Evolutionary conservation across 1,139 yeast species (phyloP).

Genomic region (Debaryomyces psychrophilus): DNA sequence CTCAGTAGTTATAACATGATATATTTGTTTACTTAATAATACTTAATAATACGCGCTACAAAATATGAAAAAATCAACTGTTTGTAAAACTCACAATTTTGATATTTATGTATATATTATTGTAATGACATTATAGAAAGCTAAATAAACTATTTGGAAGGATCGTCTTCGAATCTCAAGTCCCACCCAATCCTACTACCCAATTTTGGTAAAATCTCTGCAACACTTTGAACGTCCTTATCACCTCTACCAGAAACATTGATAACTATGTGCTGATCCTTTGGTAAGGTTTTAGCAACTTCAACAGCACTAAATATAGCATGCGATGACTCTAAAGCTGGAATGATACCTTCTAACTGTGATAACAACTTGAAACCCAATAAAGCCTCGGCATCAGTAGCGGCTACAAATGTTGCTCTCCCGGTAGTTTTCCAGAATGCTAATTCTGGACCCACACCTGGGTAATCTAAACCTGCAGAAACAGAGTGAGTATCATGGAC

Average conservation of each 20-base stretch:
- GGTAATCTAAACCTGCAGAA: conserved; percentile 97
- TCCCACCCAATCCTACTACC: conserved; percentile 97
- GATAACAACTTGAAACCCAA: conserved; percentile 86
- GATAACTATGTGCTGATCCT: conserved; percentile 81
- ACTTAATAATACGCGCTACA: background rate
- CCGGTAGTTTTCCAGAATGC: conserved; percentile 95
- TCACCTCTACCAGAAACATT: conserved; percentile 98
- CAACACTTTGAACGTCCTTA: conserved; percentile 97
- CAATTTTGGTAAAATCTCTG: conserved; percentile 83
- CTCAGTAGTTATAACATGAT: background rate
- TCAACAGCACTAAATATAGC: conserved; percentile 91
- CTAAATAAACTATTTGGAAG: conserved; percentile 30
- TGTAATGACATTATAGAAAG: background rate
- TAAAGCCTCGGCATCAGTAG: conserved; percentile 91
- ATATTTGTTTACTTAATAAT: background rate
- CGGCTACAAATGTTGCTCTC: conserved; percentile 88
- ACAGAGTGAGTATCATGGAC: conserved; percentile 97
- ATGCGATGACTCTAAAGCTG: conserved; percentile 96
- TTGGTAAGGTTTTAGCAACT: conserved; percentile 80
- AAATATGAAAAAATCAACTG: background rate
- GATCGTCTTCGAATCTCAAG: conserved; percentile 75
- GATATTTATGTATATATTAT: background rate
- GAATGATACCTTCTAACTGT: conserved; percentile 96
- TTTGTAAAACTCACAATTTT: background rate
- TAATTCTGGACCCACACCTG: conserved; percentile 98